A percentile compares a stretch with the other conserved stretches of the same genome.
phyloP scores from a whole-genome alignment of 2,329 filamentous ascomycete genomes.

The Fusarium circinatum region DNA sequence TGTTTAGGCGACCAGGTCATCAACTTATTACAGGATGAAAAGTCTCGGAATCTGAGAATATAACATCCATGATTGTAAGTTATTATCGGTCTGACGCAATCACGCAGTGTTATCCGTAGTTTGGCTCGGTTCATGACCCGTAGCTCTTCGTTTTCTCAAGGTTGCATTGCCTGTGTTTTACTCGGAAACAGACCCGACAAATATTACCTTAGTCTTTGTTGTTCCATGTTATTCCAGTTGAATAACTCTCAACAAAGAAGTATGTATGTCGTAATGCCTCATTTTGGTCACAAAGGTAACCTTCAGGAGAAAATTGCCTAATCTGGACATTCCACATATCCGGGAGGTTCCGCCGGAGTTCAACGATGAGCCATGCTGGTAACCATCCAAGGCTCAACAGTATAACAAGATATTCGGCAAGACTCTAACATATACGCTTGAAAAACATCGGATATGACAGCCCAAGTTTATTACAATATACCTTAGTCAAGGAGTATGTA shows the following conservation, averaged over 20 bases:
- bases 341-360: background rate
- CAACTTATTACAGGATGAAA: background rate
- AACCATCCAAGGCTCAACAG: background rate
- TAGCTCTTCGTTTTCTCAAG: background rate
- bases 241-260: background rate
- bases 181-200: slow-evolving; percentile 2
- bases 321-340: background rate
- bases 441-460: background rate
- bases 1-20: background rate
- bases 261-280: background rate
- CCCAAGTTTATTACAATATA: background rate
- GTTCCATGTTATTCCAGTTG: background rate
- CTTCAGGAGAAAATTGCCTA: slow-evolving; percentile 3
- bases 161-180: background rate
- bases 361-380: background rate
- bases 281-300: background rate
- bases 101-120: background rate
- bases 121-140: background rate
- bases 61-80: background rate
- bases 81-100: background rate
- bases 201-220: background rate
- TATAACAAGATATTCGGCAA: too few species aligned
- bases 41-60: background rate
- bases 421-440: background rate
- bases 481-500: background rate